These are phyloP conservation scores for Trichoderma lentiforme DNA, from an alignment of 2,329 filamentous ascomycete species.

Conservation along the genomic window DNA sequence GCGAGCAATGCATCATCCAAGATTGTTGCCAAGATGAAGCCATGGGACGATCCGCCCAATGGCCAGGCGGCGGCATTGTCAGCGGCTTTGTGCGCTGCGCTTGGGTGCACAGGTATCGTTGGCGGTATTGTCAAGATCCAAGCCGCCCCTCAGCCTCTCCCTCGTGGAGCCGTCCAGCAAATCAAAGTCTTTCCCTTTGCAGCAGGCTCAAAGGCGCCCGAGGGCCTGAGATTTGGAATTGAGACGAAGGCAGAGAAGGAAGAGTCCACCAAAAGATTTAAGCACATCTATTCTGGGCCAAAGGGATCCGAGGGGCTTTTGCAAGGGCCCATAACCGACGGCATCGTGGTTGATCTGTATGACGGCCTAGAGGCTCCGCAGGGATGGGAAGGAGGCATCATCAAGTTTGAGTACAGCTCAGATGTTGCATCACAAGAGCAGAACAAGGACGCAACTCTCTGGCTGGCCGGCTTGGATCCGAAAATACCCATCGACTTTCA, in stretches of 20 bases:
- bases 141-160: slow-evolving; percentile 69
- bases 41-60: slow-evolving; percentile 87
- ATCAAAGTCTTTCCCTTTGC: slow-evolving; percentile 82
- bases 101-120: slow-evolving; percentile 70
- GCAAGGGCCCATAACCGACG: slow-evolving; percentile 83
- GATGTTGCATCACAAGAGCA: slow-evolving; percentile 38
- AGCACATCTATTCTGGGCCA: slow-evolving; percentile 63
- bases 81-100: slow-evolving; percentile 66
- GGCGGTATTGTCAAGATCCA: slow-evolving; percentile 87
- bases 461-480: slow-evolving; percentile 75
- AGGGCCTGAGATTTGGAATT: slow-evolving; percentile 80
- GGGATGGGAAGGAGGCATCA: slow-evolving; percentile 78
- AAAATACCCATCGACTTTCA: slow-evolving; percentile 75
- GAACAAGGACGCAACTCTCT: slow-evolving; percentile 52
- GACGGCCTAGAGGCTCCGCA: slow-evolving; percentile 52
- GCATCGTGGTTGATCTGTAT: slow-evolving; percentile 66
- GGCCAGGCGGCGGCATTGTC: slow-evolving; percentile 78
- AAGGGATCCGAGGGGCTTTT: slow-evolving; percentile 61
- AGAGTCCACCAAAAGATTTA: slow-evolving; percentile 68
- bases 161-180: slow-evolving; percentile 59
- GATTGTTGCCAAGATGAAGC: slow-evolving; percentile 69
- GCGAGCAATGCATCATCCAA: slow-evolving; percentile 46
- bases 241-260: slow-evolving; percentile 81
- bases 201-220: slow-evolving; percentile 51
- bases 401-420: slow-evolving; percentile 63